Evolutionary conservation across 2,329 filamentous ascomycete species (phyloP), one percentile per base, ranked within the genome.

Genomic region (Aspergillus phoenicis): DNA sequence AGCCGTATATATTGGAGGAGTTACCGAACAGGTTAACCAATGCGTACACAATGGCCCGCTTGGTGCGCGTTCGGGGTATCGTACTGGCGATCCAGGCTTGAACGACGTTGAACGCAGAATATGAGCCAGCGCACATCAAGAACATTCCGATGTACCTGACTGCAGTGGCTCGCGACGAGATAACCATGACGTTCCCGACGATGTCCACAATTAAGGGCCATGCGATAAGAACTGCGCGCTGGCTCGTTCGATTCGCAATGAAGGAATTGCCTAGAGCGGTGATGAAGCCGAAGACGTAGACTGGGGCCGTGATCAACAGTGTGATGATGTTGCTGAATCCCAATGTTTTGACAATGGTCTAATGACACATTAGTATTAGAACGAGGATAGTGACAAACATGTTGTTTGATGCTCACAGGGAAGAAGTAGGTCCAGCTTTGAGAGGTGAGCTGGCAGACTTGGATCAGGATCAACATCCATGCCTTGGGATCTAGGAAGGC

Each of bases 241-340:
- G 49, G 41, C 64, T 53, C 3, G 65, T 67, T 8, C 62, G 59
- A 15, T 61, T 66, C 3, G 66, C 63, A 20, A 67, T 39, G 58
- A 67, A 41, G 68, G 74, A 60, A 72, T 80, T 62, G 64, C 72
- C 55, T 54, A 73, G 52, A 68, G 77, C 49, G 68, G 80, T 66
- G 58, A 73, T 22, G 73, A 81, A 54, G 11, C 65, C 61, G 10
- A 67, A 66, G 7, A 68, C 64, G 24, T 67, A 67, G 3, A 68
- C 65, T 0, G 66, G 66, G 0, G 64, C 65, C 3, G 65, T 68
- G 26, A 68, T 67, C 5, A 67, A 52, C 11, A 68, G 55, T 1
- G 64, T 67, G 2, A 64, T 57, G 2, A 62, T 67, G 10, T 57
- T 66, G 24, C 52, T 60, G 45, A 65, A 68, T 4, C 66, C 65